Conservation (phyloP, 225 moss, liverwort and hornwort species). For the Pseudisothecium myosuroides region DNA sequence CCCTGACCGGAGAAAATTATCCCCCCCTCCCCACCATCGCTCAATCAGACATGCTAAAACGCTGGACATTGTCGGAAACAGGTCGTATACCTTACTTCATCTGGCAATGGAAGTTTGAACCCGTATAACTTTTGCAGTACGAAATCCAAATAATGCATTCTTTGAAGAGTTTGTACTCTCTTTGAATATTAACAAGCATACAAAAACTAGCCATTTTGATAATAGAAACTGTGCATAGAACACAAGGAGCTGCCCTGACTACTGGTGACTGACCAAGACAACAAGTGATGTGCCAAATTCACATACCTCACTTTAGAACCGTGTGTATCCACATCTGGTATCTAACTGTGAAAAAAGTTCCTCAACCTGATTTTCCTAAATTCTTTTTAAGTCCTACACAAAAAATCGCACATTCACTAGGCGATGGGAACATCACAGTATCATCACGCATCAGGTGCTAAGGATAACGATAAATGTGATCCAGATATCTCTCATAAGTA, state of each 20-base stretch:
- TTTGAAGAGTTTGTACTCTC: too few species aligned
- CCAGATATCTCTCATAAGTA: background rate
- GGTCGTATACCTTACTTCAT: background rate
- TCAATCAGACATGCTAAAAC: too few species aligned
- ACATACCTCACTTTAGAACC: slow-evolving; percentile 5
- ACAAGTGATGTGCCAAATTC: slow-evolving; percentile 7
- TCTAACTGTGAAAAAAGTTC: background rate
- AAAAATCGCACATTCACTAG: slow-evolving; percentile 35
- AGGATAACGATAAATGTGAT: slow-evolving; percentile 1
- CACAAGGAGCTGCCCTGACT: background rate
- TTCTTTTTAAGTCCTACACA: slow-evolving; percentile 1
- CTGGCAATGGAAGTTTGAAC: background rate
- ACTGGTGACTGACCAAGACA: background rate
- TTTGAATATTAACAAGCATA: background rate
- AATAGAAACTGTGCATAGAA: background rate
- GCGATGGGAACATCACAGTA: slow-evolving; percentile 19
- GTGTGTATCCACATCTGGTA: slow-evolving; percentile 20
- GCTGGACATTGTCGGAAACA: too few species aligned
- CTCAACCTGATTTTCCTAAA: background rate
- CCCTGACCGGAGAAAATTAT: too few species aligned
- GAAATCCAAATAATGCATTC: background rate
- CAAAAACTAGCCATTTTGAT: background rate
- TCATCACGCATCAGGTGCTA: slow-evolving; percentile 5
- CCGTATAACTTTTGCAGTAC: background rate
- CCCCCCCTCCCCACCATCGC: too few species aligned